These are phyloP conservation scores for Thalassiosira ordinaria DNA, from an alignment of 352 stramenopile genomes.

Conservation along the genomic window DNA sequence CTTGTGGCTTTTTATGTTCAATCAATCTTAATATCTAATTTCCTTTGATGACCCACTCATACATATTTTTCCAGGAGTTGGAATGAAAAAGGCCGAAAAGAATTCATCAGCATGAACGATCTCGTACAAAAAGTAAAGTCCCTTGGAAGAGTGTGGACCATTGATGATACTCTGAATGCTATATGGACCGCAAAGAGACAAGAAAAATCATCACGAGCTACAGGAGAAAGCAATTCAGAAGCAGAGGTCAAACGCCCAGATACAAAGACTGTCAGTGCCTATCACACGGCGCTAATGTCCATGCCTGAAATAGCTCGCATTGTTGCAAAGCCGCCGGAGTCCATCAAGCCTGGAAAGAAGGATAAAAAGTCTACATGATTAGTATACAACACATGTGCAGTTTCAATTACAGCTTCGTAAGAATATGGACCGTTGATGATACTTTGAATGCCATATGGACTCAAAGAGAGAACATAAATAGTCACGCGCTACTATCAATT, in stretches of 20 bases:
- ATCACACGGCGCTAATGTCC: constrained; percentile 22
- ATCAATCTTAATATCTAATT: neutral
- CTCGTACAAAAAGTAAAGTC: constrained; percentile 1
- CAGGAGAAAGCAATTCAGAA: neutral
- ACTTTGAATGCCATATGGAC: constrained; percentile 6
- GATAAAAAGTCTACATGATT: too few species aligned
- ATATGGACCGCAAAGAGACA: constrained; percentile 19
- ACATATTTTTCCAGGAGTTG: too few species aligned
- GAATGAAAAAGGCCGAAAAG: constrained; percentile 21
- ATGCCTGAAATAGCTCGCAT: neutral
- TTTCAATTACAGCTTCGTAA: too few species aligned
- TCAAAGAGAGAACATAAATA: constrained; percentile 7
- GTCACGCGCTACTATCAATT: neutral
- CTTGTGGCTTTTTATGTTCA: neutral
- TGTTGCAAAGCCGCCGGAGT: neutral
- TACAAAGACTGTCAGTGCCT: constrained; percentile 23
- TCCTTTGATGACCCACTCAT: too few species aligned
- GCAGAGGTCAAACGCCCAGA: constrained; percentile 14
- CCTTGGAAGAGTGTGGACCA: constrained; percentile 7
- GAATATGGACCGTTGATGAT: constrained; percentile 19
- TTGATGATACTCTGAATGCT: constrained; percentile 4
- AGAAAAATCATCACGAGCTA: neutral
- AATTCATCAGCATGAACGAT: constrained; percentile 31
- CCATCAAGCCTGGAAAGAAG: neutral
- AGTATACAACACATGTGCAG: too few species aligned